Percentiles rank a stretch among this genome's conserved stretches.
phyloP scores from a whole-genome alignment of 768 basidiomycete genomes.

The Hericium rajendrae region DNA sequence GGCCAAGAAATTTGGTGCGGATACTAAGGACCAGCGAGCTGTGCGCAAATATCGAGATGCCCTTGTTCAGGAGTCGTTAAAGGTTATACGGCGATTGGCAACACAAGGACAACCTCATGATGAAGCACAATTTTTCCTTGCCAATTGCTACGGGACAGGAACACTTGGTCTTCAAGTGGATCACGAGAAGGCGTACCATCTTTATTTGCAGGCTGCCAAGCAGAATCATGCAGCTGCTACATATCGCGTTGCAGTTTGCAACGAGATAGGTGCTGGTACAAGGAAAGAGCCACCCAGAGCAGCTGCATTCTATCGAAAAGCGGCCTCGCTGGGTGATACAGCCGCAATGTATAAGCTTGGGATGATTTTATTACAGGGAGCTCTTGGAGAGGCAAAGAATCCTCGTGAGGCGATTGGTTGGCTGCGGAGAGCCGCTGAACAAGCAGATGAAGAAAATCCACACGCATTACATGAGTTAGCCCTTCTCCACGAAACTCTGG shows the following conservation, averaged over 20 bases:
- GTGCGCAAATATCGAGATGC: slow-evolving; percentile 88
- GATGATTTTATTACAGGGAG: slow-evolving; percentile 87
- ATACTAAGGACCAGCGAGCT: slow-evolving; percentile 66
- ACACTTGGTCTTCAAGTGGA: slow-evolving; percentile 93
- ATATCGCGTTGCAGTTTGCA: slow-evolving; percentile 97
- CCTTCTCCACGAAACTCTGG: slow-evolving; percentile 66
- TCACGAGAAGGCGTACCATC: slow-evolving; percentile 94
- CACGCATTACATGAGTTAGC: slow-evolving; percentile 97
- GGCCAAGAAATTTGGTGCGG: slow-evolving; percentile 78
- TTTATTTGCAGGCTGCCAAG: slow-evolving; percentile 95
- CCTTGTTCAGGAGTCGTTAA: slow-evolving; percentile 80
- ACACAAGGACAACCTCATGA: slow-evolving; percentile 88
- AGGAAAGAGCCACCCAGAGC: slow-evolving; percentile 81
- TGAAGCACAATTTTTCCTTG: slow-evolving; percentile 97
- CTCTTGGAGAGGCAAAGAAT: slow-evolving; percentile 75
- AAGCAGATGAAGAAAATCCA: slow-evolving; percentile 97
- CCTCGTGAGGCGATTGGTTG: slow-evolving; percentile 89
- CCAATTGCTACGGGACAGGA: slow-evolving; percentile 94
- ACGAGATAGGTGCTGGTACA: slow-evolving; percentile 96
- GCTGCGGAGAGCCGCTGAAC: slow-evolving; percentile 90
- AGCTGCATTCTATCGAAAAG: slow-evolving; percentile 92
- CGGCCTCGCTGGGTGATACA: slow-evolving; percentile 91
- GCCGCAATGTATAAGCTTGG: slow-evolving; percentile 99
- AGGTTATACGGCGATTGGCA: slow-evolving; percentile 86
- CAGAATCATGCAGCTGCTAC: slow-evolving; percentile 93